phyloP scores from a whole-genome alignment of 192 early-diverging fungal species.

The Coemansia nantahalensis region DNA sequence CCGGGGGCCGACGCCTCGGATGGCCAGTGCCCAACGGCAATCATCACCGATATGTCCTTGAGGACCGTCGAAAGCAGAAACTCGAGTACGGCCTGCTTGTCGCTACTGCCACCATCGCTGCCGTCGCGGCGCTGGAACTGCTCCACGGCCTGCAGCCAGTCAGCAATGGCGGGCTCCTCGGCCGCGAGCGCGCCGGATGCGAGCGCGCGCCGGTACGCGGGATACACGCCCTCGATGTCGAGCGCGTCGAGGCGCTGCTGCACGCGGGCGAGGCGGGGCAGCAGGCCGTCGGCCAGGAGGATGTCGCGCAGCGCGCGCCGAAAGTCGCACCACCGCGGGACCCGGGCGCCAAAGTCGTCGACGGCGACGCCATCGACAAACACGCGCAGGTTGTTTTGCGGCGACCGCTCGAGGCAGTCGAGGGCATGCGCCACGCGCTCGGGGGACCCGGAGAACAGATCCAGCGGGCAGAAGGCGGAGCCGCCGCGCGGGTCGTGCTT shows the following conservation, averaged over 20 bases:
- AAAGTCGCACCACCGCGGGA: constrained; percentile 26
- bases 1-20: neutral
- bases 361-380: constrained; percentile 33
- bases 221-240: constrained; percentile 58
- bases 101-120: no score
- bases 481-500: constrained; percentile 42
- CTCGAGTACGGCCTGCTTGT: constrained; percentile 59
- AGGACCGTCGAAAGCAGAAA: constrained; percentile 70
- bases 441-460: constrained; percentile 55
- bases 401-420: constrained; percentile 12
- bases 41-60: constrained; percentile 75
- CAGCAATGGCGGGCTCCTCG: constrained; percentile 12
- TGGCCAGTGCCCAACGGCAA: constrained; percentile 33
- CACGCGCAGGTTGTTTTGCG: constrained; percentile 50
- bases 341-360: neutral
- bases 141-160: constrained; percentile 35
- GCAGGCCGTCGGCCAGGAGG: constrained; percentile 45
- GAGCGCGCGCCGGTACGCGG: constrained; percentile 22
- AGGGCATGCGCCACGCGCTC: constrained; percentile 42
- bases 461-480: constrained; percentile 66
- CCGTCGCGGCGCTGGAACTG: constrained; percentile 6
- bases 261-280: constrained; percentile 45
- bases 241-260: constrained; percentile 57
- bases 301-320: constrained; percentile 40
- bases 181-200: constrained; percentile 18